Evolutionary conservation across 345 rosid species (phyloP), one percentile per base, ranked within the genome.

Genomic region (Stellera chamaejasme): DNA sequence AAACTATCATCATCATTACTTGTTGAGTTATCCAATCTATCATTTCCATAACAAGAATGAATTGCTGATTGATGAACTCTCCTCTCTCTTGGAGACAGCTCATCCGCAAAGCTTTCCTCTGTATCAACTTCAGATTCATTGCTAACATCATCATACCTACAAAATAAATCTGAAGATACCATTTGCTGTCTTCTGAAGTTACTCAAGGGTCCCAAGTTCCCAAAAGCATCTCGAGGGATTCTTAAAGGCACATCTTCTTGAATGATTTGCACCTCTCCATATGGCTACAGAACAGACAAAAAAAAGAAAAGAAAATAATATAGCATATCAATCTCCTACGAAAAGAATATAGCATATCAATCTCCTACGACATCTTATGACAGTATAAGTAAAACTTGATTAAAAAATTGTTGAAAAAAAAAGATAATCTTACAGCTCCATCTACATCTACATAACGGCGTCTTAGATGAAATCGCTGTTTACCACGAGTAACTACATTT

Each of bases 401-500:
- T 48, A 28, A 12, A 42, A 41, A 57, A 11, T 16, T 15, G 6
- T 8, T 15, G 56, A 62, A 48, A 36, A 13, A 48, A 58, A 51
- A 48, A 58, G 50, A 7, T 42, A 50, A 55, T 66, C 96, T 72
- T 73, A 89, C 99, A 74, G 77, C 87, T 80, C 97, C 95, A 72
- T 81, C 99, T 13, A 43, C 87, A 62, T 89, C 99, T 68, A 75
- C 77, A 96, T 94, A 89, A 50, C 74, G 72, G 15, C 82, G 92
- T 70, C 65, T 84, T 59, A 93, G 51, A 62, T 63, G 80, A 71
- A 89, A 89, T 45, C 99, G 82, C 62, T 93, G 99, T 57, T 83
- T 86, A 44, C 99, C 99, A 49, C 95, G 96, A 66, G 96, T 85
- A 52, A 93, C 82, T 51, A 91, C 83, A 64, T 93, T 93, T 55